These are phyloP conservation scores for Brasilioporus rufonigricans DNA, from an alignment of 768 basidiomycete genomes.

Conservation along the genomic window DNA sequence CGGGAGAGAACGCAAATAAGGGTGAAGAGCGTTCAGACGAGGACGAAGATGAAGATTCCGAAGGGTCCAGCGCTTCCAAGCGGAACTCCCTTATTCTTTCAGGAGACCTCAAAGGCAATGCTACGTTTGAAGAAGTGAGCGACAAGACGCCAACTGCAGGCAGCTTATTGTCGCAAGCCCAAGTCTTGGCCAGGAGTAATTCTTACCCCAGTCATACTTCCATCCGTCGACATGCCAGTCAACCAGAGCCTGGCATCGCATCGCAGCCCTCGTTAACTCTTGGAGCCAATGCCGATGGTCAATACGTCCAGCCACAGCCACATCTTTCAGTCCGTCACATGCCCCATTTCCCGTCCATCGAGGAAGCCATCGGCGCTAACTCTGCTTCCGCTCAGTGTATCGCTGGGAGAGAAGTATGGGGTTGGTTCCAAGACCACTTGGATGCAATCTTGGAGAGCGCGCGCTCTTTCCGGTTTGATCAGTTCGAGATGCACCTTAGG, in stretches of 20 bases:
- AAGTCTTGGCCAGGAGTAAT: slow-evolving; percentile 56
- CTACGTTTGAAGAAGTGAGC: slow-evolving; percentile 63
- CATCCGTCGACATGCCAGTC: slow-evolving; percentile 67
- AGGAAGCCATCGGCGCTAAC: slow-evolving; percentile 75
- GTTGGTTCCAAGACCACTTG: slow-evolving; percentile 89
- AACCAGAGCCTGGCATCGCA: slow-evolving; percentile 52
- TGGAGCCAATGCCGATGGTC: slow-evolving; percentile 42
- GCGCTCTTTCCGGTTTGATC: slow-evolving; percentile 77
- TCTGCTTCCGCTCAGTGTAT: slow-evolving; percentile 76
- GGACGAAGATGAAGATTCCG: slow-evolving; percentile 85
- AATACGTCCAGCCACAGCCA: slow-evolving; percentile 48
- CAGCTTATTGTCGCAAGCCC: slow-evolving; percentile 72
- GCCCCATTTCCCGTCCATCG: slow-evolving; percentile 80
- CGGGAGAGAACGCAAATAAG: slow-evolving; percentile 55
- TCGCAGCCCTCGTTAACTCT: slow-evolving; percentile 60
- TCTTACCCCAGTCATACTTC: slow-evolving; percentile 67
- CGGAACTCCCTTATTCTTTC: slow-evolving; percentile 69
- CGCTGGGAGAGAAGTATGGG: slow-evolving; percentile 85
- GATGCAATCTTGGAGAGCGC: slow-evolving; percentile 79
- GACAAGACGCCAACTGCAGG: slow-evolving; percentile 88
- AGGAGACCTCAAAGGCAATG: slow-evolving; percentile 55
- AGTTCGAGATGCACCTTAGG: slow-evolving; percentile 84
- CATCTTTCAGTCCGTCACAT: slow-evolving; percentile 70
- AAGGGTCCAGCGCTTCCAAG: slow-evolving; percentile 72
- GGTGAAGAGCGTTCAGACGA: slow-evolving; percentile 77